Base-by-base conservation (phyloP, 139 green algal genomes). In the Gonium pectorale region DNA sequence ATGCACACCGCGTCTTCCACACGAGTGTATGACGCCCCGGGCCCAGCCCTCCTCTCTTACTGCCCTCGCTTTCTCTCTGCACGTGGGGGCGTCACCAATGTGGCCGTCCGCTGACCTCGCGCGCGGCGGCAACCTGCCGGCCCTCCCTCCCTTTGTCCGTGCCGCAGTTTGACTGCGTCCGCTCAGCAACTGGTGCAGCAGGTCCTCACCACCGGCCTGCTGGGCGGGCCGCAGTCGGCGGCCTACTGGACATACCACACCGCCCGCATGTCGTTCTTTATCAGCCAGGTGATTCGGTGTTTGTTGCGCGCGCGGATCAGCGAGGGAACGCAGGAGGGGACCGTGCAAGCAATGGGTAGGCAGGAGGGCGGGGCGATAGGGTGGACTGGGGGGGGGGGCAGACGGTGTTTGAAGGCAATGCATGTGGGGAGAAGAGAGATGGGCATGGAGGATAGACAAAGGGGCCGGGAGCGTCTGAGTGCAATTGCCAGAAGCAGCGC, bases 181-280 rank as follows among this genome's bases (percentile, higher is more conserved):
- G 13, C 63, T 29, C 41, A 72, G 40, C 22, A 44, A 22, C n/a
- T 83, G 17, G 41, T 83, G 24, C 40, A 35, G 40, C 60, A 49
- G 26, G 11, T 51, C 3, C 27, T 22, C 19, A n/a, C 33, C 21
- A 27, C 62, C 21, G 38, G 15, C 2, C 27, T 66, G 31, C 56
- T 72, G 26, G 2, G 41, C 21, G 88, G 90, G 44, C 51, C 86
- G 29, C 63, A 86, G 69, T 63, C 89, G 9, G 84, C 87, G 1
- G 85, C 90, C 21, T 96, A 96, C 88, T 96, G 94, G 94, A 73
- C 86, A 4, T 97, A 97, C 81, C 95, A 98, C 79, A 41, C 94
- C 2, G 74, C 82, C 7, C 87, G 95, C 40, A 90, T 78, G 19
- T 68, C 75, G 24, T 97, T 97, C 83, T 97, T 98, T 85, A 40